These are phyloP conservation scores for Xerocomellus amylosporus DNA, from an alignment of 768 basidiomycete species.

Conservation along the genomic window DNA sequence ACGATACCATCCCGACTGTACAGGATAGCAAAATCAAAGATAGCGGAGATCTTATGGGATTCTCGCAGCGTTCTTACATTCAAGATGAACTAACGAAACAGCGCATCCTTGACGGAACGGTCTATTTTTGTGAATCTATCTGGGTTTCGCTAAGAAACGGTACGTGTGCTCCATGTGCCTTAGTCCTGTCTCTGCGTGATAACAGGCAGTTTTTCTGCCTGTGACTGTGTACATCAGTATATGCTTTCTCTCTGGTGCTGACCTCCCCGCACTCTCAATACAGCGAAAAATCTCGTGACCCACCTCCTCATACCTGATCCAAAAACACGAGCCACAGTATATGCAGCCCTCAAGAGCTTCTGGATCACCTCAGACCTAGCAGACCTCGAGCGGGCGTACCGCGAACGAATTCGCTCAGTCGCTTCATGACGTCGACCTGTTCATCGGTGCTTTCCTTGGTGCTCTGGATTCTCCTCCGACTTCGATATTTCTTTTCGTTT, in stretches of 20 bases:
- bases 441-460: background rate
- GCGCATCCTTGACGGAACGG: constrained; percentile 61
- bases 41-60: constrained; percentile 29
- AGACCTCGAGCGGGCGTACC: constrained; percentile 61
- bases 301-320: constrained; percentile 61
- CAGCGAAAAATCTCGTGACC: constrained; percentile 55
- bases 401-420: constrained; percentile 43
- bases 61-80: constrained; percentile 36
- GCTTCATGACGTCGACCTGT: constrained; percentile 9
- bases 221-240: background rate
- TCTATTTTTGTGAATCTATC: constrained; percentile 51
- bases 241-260: constrained; percentile 2
- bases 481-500: background rate
- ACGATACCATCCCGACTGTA: constrained; percentile 1
- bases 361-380: constrained; percentile 69
- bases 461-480: background rate
- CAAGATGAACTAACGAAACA: constrained; percentile 64
- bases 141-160: constrained; percentile 63
- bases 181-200: background rate
- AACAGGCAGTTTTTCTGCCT: background rate
- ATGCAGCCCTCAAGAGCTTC: constrained; percentile 52
- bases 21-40: constrained; percentile 32
- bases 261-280: background rate
- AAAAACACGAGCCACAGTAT: constrained; percentile 58
- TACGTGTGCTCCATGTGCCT: constrained; percentile 30